Base-by-base conservation (phyloP, 768 basidiomycete genomes). In the Kockovaella imperatae region DNA sequence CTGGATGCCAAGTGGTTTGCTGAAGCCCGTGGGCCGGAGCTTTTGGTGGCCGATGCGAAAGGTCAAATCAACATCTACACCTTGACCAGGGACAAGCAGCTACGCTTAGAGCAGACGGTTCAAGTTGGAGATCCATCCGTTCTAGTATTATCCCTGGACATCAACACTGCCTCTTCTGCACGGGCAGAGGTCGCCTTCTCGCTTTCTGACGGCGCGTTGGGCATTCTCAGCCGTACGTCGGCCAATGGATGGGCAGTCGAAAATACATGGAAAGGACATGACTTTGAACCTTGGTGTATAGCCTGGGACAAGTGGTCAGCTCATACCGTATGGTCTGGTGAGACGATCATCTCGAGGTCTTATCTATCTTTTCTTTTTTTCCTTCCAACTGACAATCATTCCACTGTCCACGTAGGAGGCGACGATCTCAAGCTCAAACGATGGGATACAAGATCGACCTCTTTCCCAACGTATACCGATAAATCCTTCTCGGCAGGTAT, bases 1-100 rank as follows among this genome's bases (percentile, higher is more conserved):
- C 77, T 84, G 21, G 95, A 99, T 68, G 81, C 89, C 79, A 96
- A 96, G 77, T 99, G 95, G 95, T 90, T 53, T 15, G 42, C 49
- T 18, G 39, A 50, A 46, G 45, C 45, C 34, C 62, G 59, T 0
- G 26, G 34, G 18, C 58, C 63, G 1, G 47, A 80, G 3, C 73
- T 95, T 6, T 87, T 76, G 7, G 76, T 90, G 17, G 87, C 87
- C 0, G 83, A 90, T 62, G 87, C 93, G 0, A 84, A 89, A 71
- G 91, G 91, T 2, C 76, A 77, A 43, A 69, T 96, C 8, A 77
- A 80, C 14, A 59, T 91, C 8, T 77, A 83, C 58, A 72, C 77
- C 62, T 81, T 82, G 76, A 53, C 77, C 36, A 5, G 15, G n/a
- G 40, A 15, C 17, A 25, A 38, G 11, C 32, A n/a, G 32, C 32